These are phyloP conservation scores for Chalaropsis ovoidea DNA, from an alignment of 2,329 filamentous ascomycete species.

Conservation along the genomic window DNA sequence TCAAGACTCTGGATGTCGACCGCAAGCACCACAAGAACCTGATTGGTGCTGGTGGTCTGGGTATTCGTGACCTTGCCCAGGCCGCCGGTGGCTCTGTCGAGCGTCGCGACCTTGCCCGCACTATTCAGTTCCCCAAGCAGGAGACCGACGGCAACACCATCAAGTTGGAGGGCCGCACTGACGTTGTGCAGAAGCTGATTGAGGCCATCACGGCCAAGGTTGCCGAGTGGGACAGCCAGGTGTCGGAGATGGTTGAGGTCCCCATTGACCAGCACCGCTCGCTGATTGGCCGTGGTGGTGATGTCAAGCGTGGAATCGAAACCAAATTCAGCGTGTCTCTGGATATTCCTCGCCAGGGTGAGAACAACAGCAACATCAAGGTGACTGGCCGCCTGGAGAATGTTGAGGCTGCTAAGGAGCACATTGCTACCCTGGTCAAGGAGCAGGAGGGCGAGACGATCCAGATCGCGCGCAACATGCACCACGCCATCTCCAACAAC, in stretches of 20 bases:
- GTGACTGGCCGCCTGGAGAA: constrained; percentile 67
- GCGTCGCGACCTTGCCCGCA: constrained; percentile 69
- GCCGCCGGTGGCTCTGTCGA: constrained; percentile 85
- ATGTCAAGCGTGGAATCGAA: constrained; percentile 76
- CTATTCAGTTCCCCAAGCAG: constrained; percentile 88
- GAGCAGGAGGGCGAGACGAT: constrained; percentile 80
- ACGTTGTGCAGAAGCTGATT: constrained; percentile 81
- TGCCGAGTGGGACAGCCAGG: constrained; percentile 70
- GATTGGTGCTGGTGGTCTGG: constrained; percentile 79
- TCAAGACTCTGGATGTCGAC: constrained; percentile 77
- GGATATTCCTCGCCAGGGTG: constrained; percentile 84
- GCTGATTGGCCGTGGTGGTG: constrained; percentile 85
- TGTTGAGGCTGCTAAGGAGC: constrained; percentile 76
- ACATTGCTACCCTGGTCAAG: constrained; percentile 70
- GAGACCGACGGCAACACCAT: constrained; percentile 75
- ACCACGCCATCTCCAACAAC: constrained; percentile 77
- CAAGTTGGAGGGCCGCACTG: constrained; percentile 73
- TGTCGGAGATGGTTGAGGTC: constrained; percentile 68
- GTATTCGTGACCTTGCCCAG: constrained; percentile 74
- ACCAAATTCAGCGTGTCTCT: constrained; percentile 75
- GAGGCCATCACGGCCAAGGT: constrained; percentile 73
- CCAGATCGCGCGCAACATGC: constrained; percentile 69
- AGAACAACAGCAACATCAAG: constrained; percentile 74
- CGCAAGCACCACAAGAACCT: constrained; percentile 84
- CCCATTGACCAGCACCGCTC: constrained; percentile 81